Conservation (phyloP, 805 yeast genomes). For the Diddensiella santjacobensis region DNA sequence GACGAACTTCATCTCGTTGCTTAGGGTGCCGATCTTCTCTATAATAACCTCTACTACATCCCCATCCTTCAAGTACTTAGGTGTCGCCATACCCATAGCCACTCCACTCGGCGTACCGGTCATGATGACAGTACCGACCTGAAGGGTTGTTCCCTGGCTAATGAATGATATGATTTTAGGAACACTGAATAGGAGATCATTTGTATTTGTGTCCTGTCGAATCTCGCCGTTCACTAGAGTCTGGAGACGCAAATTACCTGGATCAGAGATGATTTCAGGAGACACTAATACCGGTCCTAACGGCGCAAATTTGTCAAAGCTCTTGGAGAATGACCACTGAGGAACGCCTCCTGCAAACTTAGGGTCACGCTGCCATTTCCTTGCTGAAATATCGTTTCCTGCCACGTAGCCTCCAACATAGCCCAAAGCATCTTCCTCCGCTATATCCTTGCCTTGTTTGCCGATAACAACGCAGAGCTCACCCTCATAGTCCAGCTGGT, state of each 20-base stretch:
- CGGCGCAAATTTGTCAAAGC: slow-evolving; percentile 52
- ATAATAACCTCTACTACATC: slow-evolving; percentile 41
- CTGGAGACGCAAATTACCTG: slow-evolving; percentile 31
- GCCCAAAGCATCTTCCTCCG: slow-evolving; percentile 39
- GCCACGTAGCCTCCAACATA: slow-evolving; percentile 48
- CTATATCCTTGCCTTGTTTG: slow-evolving; percentile 40
- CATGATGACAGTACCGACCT: slow-evolving; percentile 42
- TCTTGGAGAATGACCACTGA: slow-evolving; percentile 48
- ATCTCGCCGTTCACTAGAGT: slow-evolving; percentile 39
- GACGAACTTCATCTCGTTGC: slow-evolving; percentile 35
- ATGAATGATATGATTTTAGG: slow-evolving; percentile 35
- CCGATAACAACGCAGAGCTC: slow-evolving; percentile 52
- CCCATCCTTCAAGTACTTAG: slow-evolving; percentile 40
- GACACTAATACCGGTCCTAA: slow-evolving; percentile 49
- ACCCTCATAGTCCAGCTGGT: slow-evolving; percentile 45
- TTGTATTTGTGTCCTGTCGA: slow-evolving; percentile 38
- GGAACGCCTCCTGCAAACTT: slow-evolving; percentile 47
- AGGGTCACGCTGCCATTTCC: slow-evolving; percentile 46
- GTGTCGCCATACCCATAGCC: slow-evolving; percentile 36
- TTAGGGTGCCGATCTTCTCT: slow-evolving; percentile 42
- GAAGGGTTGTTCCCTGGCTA: slow-evolving; percentile 40
- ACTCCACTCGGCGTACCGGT: slow-evolving; percentile 46
- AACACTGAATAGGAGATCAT: slow-evolving; percentile 39
- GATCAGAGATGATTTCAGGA: slow-evolving; percentile 30
- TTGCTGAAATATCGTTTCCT: slow-evolving; percentile 52